Percentiles rank a stretch among this genome's conserved stretches.
Evolutionary conservation across 176 grass and related monocot genomes (phyloP).

Genomic region (Musa beccarii): DNA sequence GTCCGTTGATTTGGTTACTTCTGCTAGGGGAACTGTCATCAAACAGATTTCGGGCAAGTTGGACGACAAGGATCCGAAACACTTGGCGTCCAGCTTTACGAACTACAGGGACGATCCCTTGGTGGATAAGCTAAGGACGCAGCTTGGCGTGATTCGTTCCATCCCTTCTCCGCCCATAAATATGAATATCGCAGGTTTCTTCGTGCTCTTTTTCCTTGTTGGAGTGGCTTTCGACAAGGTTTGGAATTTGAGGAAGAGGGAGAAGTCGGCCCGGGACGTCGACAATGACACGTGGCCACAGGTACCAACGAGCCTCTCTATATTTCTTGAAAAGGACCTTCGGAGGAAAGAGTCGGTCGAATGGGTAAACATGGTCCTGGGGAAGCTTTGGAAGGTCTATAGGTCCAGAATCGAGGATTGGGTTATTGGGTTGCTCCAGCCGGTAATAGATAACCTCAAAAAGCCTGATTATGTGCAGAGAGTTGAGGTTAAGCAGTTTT

Average conservation of each 20-base stretch:
- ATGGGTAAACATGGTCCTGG: constrained; percentile 99
- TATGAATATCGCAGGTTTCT: constrained; percentile 56
- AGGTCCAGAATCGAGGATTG: constrained; percentile 78
- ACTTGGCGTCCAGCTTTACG: constrained; percentile 29
- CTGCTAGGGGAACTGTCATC: constrained; percentile 19
- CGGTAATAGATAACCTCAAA: constrained; percentile 73
- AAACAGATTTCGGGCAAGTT: constrained; percentile 21
- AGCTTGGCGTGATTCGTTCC: constrained; percentile 88
- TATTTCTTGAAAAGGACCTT: constrained; percentile 91
- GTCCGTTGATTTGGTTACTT: not conserved
- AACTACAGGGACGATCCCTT: constrained; percentile 68
- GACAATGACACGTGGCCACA: constrained; percentile 84
- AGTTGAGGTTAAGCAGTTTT: constrained; percentile 92
- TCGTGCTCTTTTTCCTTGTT: constrained; percentile 96
- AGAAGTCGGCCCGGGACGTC: constrained; percentile 46
- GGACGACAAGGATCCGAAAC: constrained; percentile 17
- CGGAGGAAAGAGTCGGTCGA: constrained; percentile 99
- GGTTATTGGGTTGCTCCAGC: constrained; percentile 85
- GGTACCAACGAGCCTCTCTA: constrained; percentile 86
- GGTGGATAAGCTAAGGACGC: constrained; percentile 77
- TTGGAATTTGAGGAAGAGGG: constrained; percentile 61
- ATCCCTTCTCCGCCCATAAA: constrained; percentile 61
- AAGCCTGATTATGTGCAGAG: constrained; percentile 91
- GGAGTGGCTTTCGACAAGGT: constrained; percentile 84
- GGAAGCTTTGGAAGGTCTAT: constrained; percentile 96